A percentile compares a stretch with the other conserved stretches of the same genome.
phyloP scores from a whole-genome alignment of 306 rosid species.

The Prosopis cineraria region DNA sequence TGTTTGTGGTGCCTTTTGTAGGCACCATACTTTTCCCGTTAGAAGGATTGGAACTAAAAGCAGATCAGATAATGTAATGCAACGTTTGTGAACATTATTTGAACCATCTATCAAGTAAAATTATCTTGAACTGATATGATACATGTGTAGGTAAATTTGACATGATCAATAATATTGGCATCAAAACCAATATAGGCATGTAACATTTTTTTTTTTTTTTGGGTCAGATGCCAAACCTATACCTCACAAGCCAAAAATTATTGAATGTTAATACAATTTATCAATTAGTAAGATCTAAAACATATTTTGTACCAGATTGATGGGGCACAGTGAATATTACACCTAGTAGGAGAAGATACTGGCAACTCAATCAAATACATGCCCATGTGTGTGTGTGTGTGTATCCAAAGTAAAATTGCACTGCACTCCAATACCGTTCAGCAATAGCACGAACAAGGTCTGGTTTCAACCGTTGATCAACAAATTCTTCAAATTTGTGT shows the following conservation, averaged over 20 bases:
- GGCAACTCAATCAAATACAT: neutral
- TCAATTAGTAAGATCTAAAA: neutral
- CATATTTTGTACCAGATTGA: neutral
- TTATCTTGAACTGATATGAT: neutral
- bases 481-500: conserved; percentile 73
- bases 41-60: conserved; percentile 1
- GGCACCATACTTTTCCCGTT: neutral
- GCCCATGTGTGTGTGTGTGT: neutral
- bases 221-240: no score
- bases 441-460: conserved; percentile 74
- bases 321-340: neutral
- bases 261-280: neutral
- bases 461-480: conserved; percentile 84
- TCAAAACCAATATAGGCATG: neutral
- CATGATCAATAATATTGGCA: no score
- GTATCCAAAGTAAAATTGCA: neutral
- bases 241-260: neutral
- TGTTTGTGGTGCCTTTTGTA: neutral
- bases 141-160: neutral
- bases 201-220: no score
- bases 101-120: neutral
- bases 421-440: conserved; percentile 57
- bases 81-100: conserved; percentile 7
- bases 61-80: neutral
- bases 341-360: neutral